phyloP scores from a whole-genome alignment of 2,329 filamentous ascomycete genomes.

The Magnaporthiopsis incrustans region DNA sequence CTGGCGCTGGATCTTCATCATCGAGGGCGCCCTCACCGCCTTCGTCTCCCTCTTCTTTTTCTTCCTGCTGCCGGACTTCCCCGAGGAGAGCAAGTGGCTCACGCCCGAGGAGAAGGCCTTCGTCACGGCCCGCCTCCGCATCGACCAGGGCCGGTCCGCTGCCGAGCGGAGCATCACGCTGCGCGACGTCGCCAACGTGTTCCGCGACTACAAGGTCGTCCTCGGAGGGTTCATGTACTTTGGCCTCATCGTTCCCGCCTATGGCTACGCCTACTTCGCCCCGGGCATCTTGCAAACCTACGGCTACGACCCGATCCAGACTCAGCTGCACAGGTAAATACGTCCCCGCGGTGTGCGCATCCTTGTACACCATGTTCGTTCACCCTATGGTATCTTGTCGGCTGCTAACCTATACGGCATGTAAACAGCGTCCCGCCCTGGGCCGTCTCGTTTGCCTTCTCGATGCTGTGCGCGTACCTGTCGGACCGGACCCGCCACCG shows the following conservation, averaged over 20 bases:
- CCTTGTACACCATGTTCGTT: too few relatives aligned
- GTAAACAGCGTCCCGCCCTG: slow-evolving; percentile 40
- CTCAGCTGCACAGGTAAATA: slow-evolving; percentile 27
- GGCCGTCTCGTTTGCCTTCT: slow-evolving; percentile 67
- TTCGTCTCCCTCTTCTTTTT: slow-evolving; percentile 54
- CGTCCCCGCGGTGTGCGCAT: too few relatives aligned
- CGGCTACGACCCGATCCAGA: slow-evolving; percentile 50
- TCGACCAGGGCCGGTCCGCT: slow-evolving; percentile 61
- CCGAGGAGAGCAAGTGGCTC: slow-evolving; percentile 67
- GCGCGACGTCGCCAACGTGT: slow-evolving; percentile 51
- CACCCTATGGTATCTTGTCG: background rate
- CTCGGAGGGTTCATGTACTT: slow-evolving; percentile 76
- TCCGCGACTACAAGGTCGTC: slow-evolving; percentile 68
- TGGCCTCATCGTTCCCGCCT: slow-evolving; percentile 68
- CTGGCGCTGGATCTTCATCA: slow-evolving; percentile 80
- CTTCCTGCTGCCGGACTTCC: slow-evolving; percentile 67
- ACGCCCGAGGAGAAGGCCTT: slow-evolving; percentile 60
- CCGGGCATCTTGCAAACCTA: slow-evolving; percentile 38
- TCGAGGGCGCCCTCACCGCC: slow-evolving; percentile 61
- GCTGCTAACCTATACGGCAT: slow-evolving; percentile 31
- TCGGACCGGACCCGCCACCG: slow-evolving; percentile 70
- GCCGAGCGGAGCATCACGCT: slow-evolving; percentile 53
- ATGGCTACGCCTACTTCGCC: slow-evolving; percentile 71
- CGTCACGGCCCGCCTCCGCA: slow-evolving; percentile 56
- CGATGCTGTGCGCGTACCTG: slow-evolving; percentile 63